These are phyloP conservation scores for Penicillium occitanis DNA, from an alignment of 2,329 filamentous ascomycete genomes.

Conservation along the genomic window DNA sequence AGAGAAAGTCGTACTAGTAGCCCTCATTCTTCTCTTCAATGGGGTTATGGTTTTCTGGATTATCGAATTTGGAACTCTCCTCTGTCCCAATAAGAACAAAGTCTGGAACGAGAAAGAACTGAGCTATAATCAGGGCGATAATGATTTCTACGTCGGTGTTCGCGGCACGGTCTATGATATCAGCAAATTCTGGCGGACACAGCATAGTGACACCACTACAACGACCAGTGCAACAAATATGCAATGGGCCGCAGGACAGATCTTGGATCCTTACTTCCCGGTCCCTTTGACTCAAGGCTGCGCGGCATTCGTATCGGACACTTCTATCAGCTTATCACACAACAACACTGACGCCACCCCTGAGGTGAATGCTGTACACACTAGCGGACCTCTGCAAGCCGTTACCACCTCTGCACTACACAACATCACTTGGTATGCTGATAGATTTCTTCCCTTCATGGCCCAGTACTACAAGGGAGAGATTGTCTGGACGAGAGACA, in stretches of 20 bases:
- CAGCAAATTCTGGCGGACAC: conserved; percentile 76
- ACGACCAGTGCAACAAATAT: conserved; percentile 64
- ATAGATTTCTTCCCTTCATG: conserved; percentile 73
- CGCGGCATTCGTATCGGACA: conserved; percentile 64
- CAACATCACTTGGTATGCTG: conserved; percentile 72
- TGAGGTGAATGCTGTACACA: conserved; percentile 62
- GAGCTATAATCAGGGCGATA: conserved; percentile 63
- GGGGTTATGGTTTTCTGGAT: conserved; percentile 87
- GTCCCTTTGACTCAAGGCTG: conserved; percentile 75
- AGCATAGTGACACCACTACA: conserved; percentile 74
- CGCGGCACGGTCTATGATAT: conserved; percentile 91
- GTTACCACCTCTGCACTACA: conserved; percentile 60
- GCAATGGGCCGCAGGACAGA: conserved; percentile 72
- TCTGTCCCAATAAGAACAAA: conserved; percentile 91
- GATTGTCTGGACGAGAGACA: conserved; percentile 66
- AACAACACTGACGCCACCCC: conserved; percentile 64
- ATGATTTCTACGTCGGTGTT: conserved; percentile 84
- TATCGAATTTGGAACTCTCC: conserved; percentile 74
- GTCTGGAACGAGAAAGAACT: conserved; percentile 77
- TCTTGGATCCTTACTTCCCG: conserved; percentile 82
- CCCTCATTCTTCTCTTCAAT: conserved; percentile 80
- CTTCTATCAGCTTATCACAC: conserved; percentile 53
- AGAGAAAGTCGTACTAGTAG: conserved; percentile 83
- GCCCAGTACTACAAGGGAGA: conserved; percentile 84
- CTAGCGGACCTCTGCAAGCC: conserved; percentile 62